Base-by-base conservation (phyloP, 2,329 filamentous ascomycete genomes). In the Magnaporthales sp. region DNA sequence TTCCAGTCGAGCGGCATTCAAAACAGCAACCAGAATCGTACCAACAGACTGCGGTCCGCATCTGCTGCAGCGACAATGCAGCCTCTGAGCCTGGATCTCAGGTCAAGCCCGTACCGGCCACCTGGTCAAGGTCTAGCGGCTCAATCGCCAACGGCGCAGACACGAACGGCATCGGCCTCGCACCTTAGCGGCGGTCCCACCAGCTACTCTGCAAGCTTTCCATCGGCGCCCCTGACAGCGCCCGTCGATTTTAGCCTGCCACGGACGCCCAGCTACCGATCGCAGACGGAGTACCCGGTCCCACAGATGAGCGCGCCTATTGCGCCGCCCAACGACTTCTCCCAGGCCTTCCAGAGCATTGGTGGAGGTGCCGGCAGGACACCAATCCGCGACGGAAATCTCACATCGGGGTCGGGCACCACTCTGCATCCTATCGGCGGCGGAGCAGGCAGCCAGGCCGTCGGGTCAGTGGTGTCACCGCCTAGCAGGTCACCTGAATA, bases 231-330 rank as follows among this genome's bases (percentile, higher is more conserved):
- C 0, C 76, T 86, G 15, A 81, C 82, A 3, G 82, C 84, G 1
- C 84, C 84, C 0, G 78, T 84, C 68, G 83, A 86, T 65, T 84
- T 83, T 69, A 78, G 81, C 5, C 74, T 83, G 15, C 78, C 82
- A 1, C 75, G 81, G 61, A 82, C 80, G 3, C 77, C 80, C 13
- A 68, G 75, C 68, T 71, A 72, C 8, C 68, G 74, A 13, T 75
- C 77, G 15, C 63, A 31, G 75, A 26, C 74, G 24, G 82, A 85
- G 66, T 85, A 84, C 72, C 79, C 80, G 13, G 81, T 84, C 71
- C 78, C 83, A 2, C 84, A 86, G 71, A 78, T 86, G 76, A 84
- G 81, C 70, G 82, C 84, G 2, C 83, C 83, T 0, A 84, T 85
- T 67, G 80, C 80, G 3, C 80, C 83, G 3, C 76, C 84, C 0